Conservation (phyloP, 2,329 filamentous ascomycete species). For the Dactylonectria macrodidyma region DNA sequence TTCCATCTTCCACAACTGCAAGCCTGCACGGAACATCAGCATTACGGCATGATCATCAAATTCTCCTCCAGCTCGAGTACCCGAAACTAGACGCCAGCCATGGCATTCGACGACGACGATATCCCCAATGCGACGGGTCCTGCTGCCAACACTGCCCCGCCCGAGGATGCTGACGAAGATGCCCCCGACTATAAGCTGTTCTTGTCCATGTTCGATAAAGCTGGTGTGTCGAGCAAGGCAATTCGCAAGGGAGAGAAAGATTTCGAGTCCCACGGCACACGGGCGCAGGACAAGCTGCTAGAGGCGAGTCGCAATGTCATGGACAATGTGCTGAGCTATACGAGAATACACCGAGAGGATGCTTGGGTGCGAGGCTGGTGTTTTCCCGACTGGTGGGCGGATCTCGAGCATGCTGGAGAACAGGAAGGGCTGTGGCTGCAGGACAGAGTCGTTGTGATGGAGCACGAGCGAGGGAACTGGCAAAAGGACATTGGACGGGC, state of each 20-base stretch:
- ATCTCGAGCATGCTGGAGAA: constrained; percentile 38
- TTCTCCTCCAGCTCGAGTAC: neutral
- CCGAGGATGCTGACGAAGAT: constrained; percentile 81
- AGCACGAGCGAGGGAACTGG: constrained; percentile 79
- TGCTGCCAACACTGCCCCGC: constrained; percentile 41
- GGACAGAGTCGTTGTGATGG: constrained; percentile 75
- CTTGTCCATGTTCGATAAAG: constrained; percentile 66
- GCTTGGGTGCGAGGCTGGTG: constrained; percentile 80
- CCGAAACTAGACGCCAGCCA: constrained; percentile 34
- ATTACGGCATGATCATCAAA: neutral
- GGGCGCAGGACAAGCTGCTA: constrained; percentile 82
- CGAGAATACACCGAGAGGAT: constrained; percentile 80
- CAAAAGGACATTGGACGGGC: constrained; percentile 83
- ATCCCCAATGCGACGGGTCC: constrained; percentile 48
- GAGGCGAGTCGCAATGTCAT: constrained; percentile 88
- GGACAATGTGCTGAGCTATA: constrained; percentile 87
- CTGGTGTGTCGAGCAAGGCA: constrained; percentile 70
- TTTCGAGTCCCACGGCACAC: constrained; percentile 93
- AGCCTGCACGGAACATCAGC: constrained; percentile 1
- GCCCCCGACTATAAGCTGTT: constrained; percentile 89
- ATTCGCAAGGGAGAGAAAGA: constrained; percentile 97
- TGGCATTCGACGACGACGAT: constrained; percentile 64
- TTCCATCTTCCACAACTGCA: constrained; percentile 34
- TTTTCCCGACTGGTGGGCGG: constrained; percentile 73
- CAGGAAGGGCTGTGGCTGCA: constrained; percentile 52